A percentile compares a stretch with the other conserved stretches of the same genome.
phyloP scores from a whole-genome alignment of 208 protist species.

The Acanthamoeba rhysodes region DNA sequence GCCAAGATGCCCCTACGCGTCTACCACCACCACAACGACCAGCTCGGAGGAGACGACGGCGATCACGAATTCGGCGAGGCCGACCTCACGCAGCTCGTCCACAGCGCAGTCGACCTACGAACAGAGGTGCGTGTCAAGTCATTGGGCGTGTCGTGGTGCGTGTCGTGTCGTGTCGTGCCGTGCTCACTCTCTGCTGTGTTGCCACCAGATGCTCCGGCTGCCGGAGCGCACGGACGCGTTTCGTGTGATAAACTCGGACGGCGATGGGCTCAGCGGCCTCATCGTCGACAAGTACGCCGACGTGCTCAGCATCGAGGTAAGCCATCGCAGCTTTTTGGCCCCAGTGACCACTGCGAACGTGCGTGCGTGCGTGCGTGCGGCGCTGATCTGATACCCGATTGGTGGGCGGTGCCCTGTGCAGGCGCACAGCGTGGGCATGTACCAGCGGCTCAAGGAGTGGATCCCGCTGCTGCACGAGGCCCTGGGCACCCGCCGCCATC shows the following conservation, averaged over 20 bases:
- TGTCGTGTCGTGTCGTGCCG: background rate
- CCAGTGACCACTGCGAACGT: too few relatives aligned
- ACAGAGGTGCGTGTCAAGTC: background rate
- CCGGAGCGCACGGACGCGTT: conserved; percentile 48
- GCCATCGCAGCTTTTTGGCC: too few relatives aligned
- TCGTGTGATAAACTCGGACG: conserved; percentile 55
- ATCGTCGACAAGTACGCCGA: conserved; percentile 67
- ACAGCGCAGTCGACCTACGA: background rate
- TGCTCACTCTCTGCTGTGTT: background rate
- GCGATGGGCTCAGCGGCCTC: conserved; percentile 27
- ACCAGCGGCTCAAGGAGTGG: conserved; percentile 30
- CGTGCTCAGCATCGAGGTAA: conserved; percentile 51
- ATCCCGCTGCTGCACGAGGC: conserved; percentile 38
- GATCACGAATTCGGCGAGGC: background rate
- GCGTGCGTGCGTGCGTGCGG: too few relatives aligned
- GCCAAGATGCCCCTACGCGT: conserved; percentile 43
- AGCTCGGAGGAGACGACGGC: background rate
- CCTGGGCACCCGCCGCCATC: background rate
- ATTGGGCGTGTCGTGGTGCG: background rate
- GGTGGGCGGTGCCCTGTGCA: background rate
- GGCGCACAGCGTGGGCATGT: conserved; percentile 63
- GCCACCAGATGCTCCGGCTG: background rate
- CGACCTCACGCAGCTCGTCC: background rate
- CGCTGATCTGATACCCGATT: too few relatives aligned
- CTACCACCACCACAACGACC: background rate